Evolutionary conservation across 2,329 filamentous ascomycete species (phyloP), one percentile per base, ranked within the genome.

Genomic region (Alternaria rosae): DNA sequence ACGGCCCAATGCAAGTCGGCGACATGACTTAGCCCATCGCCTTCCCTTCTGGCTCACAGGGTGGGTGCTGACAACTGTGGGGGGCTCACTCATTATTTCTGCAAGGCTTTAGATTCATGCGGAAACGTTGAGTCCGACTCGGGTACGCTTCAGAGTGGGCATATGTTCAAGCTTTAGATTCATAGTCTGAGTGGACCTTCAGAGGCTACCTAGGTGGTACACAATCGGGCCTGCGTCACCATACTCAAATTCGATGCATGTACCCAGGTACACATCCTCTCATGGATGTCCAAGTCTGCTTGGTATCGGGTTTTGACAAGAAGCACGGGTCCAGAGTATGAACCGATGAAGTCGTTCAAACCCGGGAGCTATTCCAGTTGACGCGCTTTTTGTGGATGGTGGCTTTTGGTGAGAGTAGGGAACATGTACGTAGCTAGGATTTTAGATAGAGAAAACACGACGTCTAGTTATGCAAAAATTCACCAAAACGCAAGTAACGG

Each of bases 1-100:
- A n/a, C 8, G 1, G 3, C 3, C 7, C 7, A 3, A 15, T 9
- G 1, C 2, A 5, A 12, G 35, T 7, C 26, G 8, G n/a, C 13
- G 13, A 35, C 21, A 10, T n/a, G 9, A 35, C 13, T n/a, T n/a
- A 2, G 20, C 5, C 25, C 15, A 13, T 35, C 3, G 3, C 2
- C 20, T n/a, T 20, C 5, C 5, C 6, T 35, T 12, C 3, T 38
- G 15, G 35, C 11, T 10, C n/a, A 17, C 6, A 17, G 6, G 4
- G 9, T 9, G 35, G n/a, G 15, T 11, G n/a, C 4, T 17, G 35
- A 15, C 15, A 17, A 38, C 32, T n/a, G 15, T 10, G n/a, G 7
- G 15, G 0, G 0, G n/a, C n/a, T n/a, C n/a, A 38, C 7, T 38
- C 7, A 11, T 11, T 9, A 38, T 5, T 5, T 17, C n/a, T 38